Base-by-base conservation (phyloP, 345 rosid species). In the Arabidopsis suecica region DNA sequence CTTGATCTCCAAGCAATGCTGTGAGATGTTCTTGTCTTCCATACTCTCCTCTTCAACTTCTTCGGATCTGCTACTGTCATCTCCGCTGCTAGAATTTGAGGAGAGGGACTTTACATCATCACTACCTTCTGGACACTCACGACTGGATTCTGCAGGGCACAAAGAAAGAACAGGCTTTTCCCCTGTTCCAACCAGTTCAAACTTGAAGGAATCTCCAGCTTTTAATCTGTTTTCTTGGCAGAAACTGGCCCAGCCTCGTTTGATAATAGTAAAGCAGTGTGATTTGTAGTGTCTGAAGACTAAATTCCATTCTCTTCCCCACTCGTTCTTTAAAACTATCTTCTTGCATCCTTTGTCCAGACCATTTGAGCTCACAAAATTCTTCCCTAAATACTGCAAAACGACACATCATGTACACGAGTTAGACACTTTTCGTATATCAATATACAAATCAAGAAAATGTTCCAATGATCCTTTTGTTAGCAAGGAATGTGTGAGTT, bases 231-330 rank as follows among this genome's bases (percentile, higher is more conserved):
- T 76, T 2, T 2, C 75, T 44, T 34, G 71, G 32, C 80, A 69
- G 59, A 76, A 76, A 54, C 28, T 61, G 7, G 6, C 13, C 80
- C 80, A 76, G 65, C 75, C 75, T 45, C 8, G 55, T 69, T 7
- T 44, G 4, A 55, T 5, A 45, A 0, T 2, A 45, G 67, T 57
- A 9, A 11, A 20, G 12, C 9, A 1, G 23, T 0, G 2, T 51
- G 34, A 51, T 53, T 44, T 0, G 65, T 53, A 37, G 25, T 58
- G 41, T 25, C 5, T 61, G 65, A 62, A 69, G 5, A 9, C 40
- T 54, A 62, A 63, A 45, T 1, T 63, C 80, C 79, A 69, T 16
- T 22, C 11, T 64, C 56, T 20, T 36, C 59, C 71, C 14, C n/a
- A 1, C 28, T 63, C 37, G 14, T 69, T 69, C 80, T 61, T 45